Base-by-base conservation (phyloP, 768 basidiomycete genomes). In the Suillus plorans region DNA sequence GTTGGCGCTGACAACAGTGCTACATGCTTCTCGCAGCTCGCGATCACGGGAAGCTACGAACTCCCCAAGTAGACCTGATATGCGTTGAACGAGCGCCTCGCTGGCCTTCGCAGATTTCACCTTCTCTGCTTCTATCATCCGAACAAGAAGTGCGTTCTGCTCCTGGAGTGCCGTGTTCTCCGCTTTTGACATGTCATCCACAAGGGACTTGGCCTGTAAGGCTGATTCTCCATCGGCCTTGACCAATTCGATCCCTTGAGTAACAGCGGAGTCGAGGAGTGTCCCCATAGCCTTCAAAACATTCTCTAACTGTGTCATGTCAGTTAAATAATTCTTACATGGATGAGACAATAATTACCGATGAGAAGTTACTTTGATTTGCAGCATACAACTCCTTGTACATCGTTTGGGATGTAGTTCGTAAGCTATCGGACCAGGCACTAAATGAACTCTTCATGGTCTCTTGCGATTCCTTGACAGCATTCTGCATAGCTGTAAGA, bases 11-110 rank as follows among this genome's bases (percentile, higher is more conserved):
- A 84, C 81, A 31, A 92, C 77, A 49, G 77, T 72, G 1, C 78
- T 78, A 60, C 92, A 80, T 2, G 86, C 83, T 34, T 86, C 84
- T 47, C 83, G 81, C 61, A 95, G 77, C 22, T 85, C 85, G 18
- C 81, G 79, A 71, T 95, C 90, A 36, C 91, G 85, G 56, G 88
- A 83, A 50, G 83, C 77, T 37, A 88, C 83, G 74, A 90, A 96
- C 34, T 85, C 88, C 13, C 84, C 86, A 2, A 97, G 78, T 68
- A 95, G 80, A 4, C 80, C 80, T 1, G 91, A 90, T 59, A 97
- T 82, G 45, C 88, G 89, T 49, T 89, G 84, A n/a, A 95, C 75
- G 14, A 97, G 74, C 47, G 91, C 89, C 49, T 88, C 86, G 64
- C 87, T 90, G 1, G 90, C 85, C 58, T 82, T 85, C 31, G 89